A percentile compares a stretch with the other conserved stretches of the same genome.
These are phyloP conservation scores for Dioscorea dumetorum DNA, from an alignment of 106 monocot species.

Conservation along the genomic window DNA sequence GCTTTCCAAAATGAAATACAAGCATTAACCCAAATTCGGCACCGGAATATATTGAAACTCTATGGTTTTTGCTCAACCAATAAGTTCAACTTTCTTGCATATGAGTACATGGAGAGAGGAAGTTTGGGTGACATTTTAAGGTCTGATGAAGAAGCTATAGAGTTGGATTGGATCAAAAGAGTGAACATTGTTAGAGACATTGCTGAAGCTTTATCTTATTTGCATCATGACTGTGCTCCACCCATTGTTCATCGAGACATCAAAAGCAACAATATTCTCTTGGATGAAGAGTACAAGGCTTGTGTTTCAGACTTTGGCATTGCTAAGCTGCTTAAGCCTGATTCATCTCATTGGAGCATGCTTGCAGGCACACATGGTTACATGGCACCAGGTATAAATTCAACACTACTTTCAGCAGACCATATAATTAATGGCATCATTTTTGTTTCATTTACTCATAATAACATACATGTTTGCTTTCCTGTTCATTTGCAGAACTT, in stretches of 20 bases:
- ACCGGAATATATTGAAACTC: background rate
- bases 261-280: slow-evolving; percentile 9
- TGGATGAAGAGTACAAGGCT: slow-evolving; percentile 14
- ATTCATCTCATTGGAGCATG: slow-evolving; percentile 17
- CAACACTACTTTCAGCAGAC: too few species aligned
- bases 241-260: slow-evolving; percentile 19
- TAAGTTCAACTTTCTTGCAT: slow-evolving; percentile 6
- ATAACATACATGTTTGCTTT: too few species aligned
- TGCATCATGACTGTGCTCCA: slow-evolving; percentile 12
- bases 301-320: slow-evolving; percentile 22
- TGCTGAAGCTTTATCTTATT: slow-evolving; percentile 6
- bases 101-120: slow-evolving; percentile 30
- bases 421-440: background rate
- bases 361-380: slow-evolving; percentile 27
- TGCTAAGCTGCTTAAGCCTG: slow-evolving; percentile 4
- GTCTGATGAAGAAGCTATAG: background rate
- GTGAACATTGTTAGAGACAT: too few species aligned
- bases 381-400: slow-evolving; percentile 26
- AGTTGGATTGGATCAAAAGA: slow-evolving; percentile 11
- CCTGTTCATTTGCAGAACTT: slow-evolving; percentile 18
- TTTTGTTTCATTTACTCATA: too few species aligned
- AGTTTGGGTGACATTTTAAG: slow-evolving; percentile 7
- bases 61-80: slow-evolving; percentile 18
- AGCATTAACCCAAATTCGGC: slow-evolving; percentile 6
- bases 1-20: slow-evolving; percentile 16